Base-by-base conservation (phyloP, 257 asterid species). In the Scutellaria minor region DNA sequence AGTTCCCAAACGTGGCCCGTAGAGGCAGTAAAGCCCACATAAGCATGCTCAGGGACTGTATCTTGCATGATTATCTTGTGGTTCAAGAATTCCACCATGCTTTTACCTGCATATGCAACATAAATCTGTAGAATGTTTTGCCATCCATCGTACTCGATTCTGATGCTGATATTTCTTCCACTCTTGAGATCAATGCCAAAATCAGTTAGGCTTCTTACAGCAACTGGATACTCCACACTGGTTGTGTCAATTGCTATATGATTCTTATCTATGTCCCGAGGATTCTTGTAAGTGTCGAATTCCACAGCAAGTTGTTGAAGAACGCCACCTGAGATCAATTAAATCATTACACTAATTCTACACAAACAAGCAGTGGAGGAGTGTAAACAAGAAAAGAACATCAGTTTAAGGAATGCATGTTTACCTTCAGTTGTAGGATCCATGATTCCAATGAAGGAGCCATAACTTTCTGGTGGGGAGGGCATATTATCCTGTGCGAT, bases 391-490 rank as follows among this genome's bases (percentile, higher is more conserved):
- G 37, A 31, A 31, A 31, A 31, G 37, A 2, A 31, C 37, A 31
- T 31, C 41, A 13, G 8, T 46, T 22, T 10, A 51, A 67, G 14
- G 48, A 4, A 52, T 71, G 24, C 37, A 50, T n/a, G 60, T 22
- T 68, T 52, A 86, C 92, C 89, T 85, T 87, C 89, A 37, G 92
- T 84, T 2, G 86, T 74, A 22, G 89, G 88, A 81, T 90, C 94
- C 78, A 90, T 81, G 75, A 87, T 83, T 13, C 96, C 92, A 35
- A 87, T 75, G 79, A 78, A 90, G 0, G 92, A 86, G 47, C 92
- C 90, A 45, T 70, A 87, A 75, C 94, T 87, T 27, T 86, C 78
- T 8, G 81, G 77, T 1, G 94, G 90, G 6, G 96, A 87, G 3
- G 90, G 88, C 68, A 57, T 70, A 31, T 85, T 76, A 18, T 84